These are phyloP conservation scores for Chamaecyparis obtusa DNA, from an alignment of 75 land plant species.

Conservation along the genomic window DNA sequence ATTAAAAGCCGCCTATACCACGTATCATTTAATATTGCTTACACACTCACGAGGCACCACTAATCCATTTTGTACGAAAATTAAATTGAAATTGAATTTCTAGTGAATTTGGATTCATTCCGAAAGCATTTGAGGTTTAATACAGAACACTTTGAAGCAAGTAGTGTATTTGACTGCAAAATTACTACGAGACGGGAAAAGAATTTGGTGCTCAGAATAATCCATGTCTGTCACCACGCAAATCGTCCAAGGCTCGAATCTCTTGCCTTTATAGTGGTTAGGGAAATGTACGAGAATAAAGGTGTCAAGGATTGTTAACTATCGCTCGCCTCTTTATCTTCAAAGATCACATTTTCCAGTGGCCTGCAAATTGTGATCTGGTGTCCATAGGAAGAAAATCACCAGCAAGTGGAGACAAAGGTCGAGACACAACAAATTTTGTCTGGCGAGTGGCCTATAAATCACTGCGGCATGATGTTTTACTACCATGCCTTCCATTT, in stretches of 20 bases:
- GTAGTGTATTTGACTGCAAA: background rate
- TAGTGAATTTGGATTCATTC: background rate
- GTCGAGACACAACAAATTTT: slow-evolving; percentile 40
- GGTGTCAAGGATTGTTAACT: background rate
- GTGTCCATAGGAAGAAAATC: background rate
- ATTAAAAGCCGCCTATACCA: too few relatives aligned
- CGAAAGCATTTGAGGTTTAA: background rate
- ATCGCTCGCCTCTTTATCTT: background rate
- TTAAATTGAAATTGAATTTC: background rate
- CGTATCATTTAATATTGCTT: too few relatives aligned
- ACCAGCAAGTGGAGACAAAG: background rate
- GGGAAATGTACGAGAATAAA: background rate
- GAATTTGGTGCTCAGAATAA: background rate
- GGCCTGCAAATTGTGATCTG: background rate
- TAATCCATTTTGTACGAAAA: background rate
- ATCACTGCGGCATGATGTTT: too few relatives aligned
- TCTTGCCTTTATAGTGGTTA: too few relatives aligned
- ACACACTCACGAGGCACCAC: too few relatives aligned
- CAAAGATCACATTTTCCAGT: background rate
- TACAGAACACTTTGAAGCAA: background rate
- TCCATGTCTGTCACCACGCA: background rate
- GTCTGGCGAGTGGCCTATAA: slow-evolving; percentile 87
- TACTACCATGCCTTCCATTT: too few relatives aligned
- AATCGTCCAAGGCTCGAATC: background rate
- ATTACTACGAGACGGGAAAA: background rate